These are phyloP conservation scores for Talaromyces atroroseus DNA, from an alignment of 2,329 filamentous ascomycete species.

Conservation along the genomic window DNA sequence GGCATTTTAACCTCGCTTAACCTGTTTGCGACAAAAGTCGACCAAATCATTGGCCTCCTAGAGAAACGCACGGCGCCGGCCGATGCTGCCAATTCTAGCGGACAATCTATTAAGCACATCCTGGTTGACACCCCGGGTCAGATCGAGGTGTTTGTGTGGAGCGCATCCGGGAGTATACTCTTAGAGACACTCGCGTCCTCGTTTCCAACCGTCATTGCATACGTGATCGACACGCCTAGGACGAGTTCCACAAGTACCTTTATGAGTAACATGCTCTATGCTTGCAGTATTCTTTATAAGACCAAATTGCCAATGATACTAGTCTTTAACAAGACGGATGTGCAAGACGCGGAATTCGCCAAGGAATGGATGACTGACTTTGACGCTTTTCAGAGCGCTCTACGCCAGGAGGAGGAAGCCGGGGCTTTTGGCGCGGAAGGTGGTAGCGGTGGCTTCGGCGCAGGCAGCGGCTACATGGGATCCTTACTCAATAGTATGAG, in stretches of 20 bases:
- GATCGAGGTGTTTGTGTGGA: slow-evolving; percentile 99
- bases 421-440: slow-evolving; percentile 71
- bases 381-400: slow-evolving; percentile 84
- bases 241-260: slow-evolving; percentile 92
- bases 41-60: slow-evolving; percentile 82
- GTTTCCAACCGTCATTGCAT: slow-evolving; percentile 95
- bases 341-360: slow-evolving; percentile 82
- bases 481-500: slow-evolving; percentile 97
- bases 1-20: slow-evolving; percentile 94
- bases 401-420: slow-evolving; percentile 71
- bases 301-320: slow-evolving; percentile 97
- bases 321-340: slow-evolving; percentile 98
- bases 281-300: slow-evolving; percentile 97
- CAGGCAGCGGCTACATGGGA: slow-evolving; percentile 92
- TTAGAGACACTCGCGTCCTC: slow-evolving; percentile 87
- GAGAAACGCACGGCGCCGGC: slow-evolving; percentile 76
- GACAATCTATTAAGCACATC: slow-evolving; percentile 69
- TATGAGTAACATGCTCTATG: slow-evolving; percentile 99
- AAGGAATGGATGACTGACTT: slow-evolving; percentile 99
- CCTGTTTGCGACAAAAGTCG: slow-evolving; percentile 95
- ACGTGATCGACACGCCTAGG: slow-evolving; percentile 93
- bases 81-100: slow-evolving; percentile 39
- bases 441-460: slow-evolving; percentile 52
- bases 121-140: slow-evolving; percentile 94
- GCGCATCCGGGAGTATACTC: slow-evolving; percentile 86